phyloP scores from a whole-genome alignment of 192 early-diverging fungal species.

The Allomyces macrogynus region DNA sequence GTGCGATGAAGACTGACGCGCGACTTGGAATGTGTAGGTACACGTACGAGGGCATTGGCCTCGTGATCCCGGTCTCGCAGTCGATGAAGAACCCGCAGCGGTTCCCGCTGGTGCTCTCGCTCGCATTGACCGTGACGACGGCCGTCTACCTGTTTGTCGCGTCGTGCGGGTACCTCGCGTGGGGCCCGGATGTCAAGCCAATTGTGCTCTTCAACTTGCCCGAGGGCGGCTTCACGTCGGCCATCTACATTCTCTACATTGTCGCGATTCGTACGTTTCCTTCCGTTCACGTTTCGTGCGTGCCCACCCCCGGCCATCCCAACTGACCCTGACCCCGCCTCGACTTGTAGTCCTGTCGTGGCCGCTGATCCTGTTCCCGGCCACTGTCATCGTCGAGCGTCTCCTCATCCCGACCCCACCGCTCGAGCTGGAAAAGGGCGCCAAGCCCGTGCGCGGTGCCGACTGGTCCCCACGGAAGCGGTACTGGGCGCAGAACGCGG shows the following conservation, averaged over 20 bases:
- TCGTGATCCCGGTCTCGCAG: conserved; percentile 29
- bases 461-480: conserved; percentile 22
- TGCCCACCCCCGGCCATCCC: no score
- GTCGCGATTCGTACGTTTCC: conserved; percentile 29
- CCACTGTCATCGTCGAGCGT: conserved; percentile 45
- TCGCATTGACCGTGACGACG: conserved; percentile 19
- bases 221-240: conserved; percentile 18
- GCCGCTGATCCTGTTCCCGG: conserved; percentile 49
- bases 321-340: no score
- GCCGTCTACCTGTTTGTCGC: conserved; percentile 22
- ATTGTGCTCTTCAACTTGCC: conserved; percentile 54
- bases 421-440: no score
- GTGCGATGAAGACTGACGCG: no score
- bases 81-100: conserved; percentile 33
- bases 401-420: conserved; percentile 19
- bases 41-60: not conserved
- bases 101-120: conserved; percentile 24
- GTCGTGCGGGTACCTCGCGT: conserved; percentile 35
- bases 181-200: conserved; percentile 47
- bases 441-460: conserved; percentile 24
- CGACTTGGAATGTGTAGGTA: no score
- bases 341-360: conserved; percentile 33
- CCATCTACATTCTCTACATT: conserved; percentile 48
- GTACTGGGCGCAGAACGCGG: conserved; percentile 46
- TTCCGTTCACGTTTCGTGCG: no score